Conservation (phyloP, 768 basidiomycete species). For the Mycena vitilis region DNA sequence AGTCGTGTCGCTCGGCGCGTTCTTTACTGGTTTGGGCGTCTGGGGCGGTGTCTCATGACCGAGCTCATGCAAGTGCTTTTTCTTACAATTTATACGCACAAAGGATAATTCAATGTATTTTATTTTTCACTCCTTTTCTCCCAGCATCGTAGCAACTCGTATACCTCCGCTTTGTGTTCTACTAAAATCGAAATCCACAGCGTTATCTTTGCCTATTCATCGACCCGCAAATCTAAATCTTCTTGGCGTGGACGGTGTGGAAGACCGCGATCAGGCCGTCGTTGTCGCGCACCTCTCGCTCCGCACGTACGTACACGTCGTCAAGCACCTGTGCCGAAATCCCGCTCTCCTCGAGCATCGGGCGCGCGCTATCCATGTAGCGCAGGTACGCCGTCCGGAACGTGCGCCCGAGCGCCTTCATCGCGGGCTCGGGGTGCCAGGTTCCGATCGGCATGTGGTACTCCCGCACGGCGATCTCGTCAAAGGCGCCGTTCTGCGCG, state of each 20-base stretch:
- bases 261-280: constrained; percentile 62
- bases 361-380: constrained; percentile 62
- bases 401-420: constrained; percentile 53
- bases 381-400: constrained; percentile 52
- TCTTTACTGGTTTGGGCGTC: constrained; percentile 78
- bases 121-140: background rate
- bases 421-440: constrained; percentile 55
- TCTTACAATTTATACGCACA: constrained; percentile 4
- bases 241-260: constrained; percentile 60
- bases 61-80: background rate
- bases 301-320: constrained; percentile 53
- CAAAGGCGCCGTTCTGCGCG: constrained; percentile 52
- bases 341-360: constrained; percentile 58
- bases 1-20: constrained; percentile 72
- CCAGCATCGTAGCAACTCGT: background rate
- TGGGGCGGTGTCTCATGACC: constrained; percentile 74
- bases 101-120: constrained; percentile 15
- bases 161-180: no score
- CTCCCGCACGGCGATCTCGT: constrained; percentile 46
- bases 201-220: background rate
- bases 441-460: constrained; percentile 67
- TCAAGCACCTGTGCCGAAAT: constrained; percentile 50
- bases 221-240: constrained; percentile 13
- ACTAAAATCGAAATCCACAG: background rate
- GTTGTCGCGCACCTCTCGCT: constrained; percentile 58